Conservation (phyloP, 257 asterid species). For the Euphrasia confusa region DNA sequence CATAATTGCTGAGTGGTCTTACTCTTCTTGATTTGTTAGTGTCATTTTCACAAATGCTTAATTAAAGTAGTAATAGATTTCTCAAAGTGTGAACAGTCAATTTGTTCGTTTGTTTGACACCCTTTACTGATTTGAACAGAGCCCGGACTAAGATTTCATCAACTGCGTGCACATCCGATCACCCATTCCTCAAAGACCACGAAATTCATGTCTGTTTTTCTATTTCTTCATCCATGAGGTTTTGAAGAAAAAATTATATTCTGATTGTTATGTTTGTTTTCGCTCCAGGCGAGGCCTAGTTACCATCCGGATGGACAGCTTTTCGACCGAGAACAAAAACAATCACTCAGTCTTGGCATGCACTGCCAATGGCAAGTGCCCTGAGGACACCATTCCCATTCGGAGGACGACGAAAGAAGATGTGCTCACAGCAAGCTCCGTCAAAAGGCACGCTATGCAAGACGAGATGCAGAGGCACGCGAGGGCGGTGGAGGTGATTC, state of each 20-base stretch:
- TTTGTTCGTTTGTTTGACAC: not conserved
- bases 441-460: constrained; percentile 54
- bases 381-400: constrained; percentile 60
- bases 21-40: constrained; percentile 14
- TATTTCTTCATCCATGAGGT: not conserved
- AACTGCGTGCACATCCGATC: constrained; percentile 73
- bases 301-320: constrained; percentile 61
- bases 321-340: constrained; percentile 35
- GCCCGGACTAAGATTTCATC: constrained; percentile 67
- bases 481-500: too few species aligned
- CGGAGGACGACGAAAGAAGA: constrained; percentile 70
- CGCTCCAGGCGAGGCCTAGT: constrained; percentile 57
- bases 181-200: constrained; percentile 78
- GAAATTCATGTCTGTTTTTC: constrained; percentile 55
- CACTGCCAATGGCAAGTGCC: constrained; percentile 59
- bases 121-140: constrained; percentile 33
- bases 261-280: too few species aligned
- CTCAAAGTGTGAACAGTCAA: not conserved
- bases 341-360: constrained; percentile 69
- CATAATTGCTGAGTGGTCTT: not conserved
- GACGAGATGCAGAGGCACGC: constrained; percentile 47
- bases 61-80: not conserved
- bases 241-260: not conserved
- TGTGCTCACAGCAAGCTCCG: constrained; percentile 65
- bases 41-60: too few species aligned